These are phyloP conservation scores for Phytophthora pseudosyringae DNA, from an alignment of 352 stramenopile species.

Conservation along the genomic window DNA sequence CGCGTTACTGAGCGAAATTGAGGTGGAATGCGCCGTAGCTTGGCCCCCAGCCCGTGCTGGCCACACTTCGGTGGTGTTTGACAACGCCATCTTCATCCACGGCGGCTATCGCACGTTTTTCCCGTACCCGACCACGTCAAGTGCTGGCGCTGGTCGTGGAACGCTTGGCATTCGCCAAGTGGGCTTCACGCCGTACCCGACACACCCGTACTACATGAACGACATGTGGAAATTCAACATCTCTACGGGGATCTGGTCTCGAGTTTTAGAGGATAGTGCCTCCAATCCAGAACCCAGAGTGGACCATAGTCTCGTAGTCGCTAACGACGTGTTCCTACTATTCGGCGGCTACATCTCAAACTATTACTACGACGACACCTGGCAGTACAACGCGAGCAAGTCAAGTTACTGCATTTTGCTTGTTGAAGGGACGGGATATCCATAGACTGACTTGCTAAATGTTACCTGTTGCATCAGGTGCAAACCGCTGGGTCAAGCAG, in stretches of 20 bases:
- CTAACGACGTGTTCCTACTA: constrained; percentile 87
- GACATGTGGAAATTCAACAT: constrained; percentile 97
- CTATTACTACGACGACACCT: constrained; percentile 95
- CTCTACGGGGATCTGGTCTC: constrained; percentile 79
- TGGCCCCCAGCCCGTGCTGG: constrained; percentile 91
- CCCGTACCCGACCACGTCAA: constrained; percentile 92
- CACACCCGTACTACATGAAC: constrained; percentile 92
- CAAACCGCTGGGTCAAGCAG: constrained; percentile 91
- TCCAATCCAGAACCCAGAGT: constrained; percentile 68
- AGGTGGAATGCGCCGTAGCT: constrained; percentile 77
- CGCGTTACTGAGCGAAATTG: constrained; percentile 70
- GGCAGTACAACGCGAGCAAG: constrained; percentile 95
- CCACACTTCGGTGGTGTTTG: constrained; percentile 80
- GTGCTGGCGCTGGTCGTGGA: constrained; percentile 75
- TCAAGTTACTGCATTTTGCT: not conserved
- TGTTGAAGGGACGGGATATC: not conserved
- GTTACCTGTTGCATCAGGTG: constrained; percentile 34
- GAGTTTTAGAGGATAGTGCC: constrained; percentile 48
- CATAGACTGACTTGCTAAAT: not conserved
- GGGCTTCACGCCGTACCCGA: constrained; percentile 90
- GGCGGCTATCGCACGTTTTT: constrained; percentile 96
- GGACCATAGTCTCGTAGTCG: constrained; percentile 85
- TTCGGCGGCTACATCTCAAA: constrained; percentile 95
- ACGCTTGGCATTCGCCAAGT: constrained; percentile 52
- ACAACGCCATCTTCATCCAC: constrained; percentile 88